These are phyloP conservation scores for Cutaneotrichosporon mucoides DNA, from an alignment of 1,284 basidiomycete species.

Conservation along the genomic window DNA sequence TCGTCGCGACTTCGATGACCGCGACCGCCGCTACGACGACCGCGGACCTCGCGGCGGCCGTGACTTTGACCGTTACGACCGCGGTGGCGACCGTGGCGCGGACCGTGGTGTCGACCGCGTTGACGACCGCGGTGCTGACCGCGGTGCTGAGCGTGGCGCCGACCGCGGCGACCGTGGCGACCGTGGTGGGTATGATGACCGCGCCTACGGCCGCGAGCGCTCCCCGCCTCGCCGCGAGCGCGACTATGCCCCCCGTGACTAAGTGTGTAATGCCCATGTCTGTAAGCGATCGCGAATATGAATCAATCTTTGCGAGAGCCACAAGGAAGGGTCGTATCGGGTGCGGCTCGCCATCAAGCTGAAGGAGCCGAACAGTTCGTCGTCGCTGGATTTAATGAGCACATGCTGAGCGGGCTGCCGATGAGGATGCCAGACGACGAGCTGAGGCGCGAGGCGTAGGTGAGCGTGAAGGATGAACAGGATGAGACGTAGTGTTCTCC, in stretches of 20 bases:
- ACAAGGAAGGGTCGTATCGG: too few species aligned
- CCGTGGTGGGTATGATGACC: constrained; percentile 10
- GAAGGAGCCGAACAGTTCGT: too few species aligned
- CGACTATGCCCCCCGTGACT: constrained; percentile 7
- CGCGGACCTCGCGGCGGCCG: constrained; percentile 7
- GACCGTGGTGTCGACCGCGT: constrained; percentile 19
- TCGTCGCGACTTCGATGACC: constrained; percentile 23
- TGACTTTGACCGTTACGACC: constrained; percentile 21
- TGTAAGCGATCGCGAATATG: too few species aligned
- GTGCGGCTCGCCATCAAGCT: too few species aligned
- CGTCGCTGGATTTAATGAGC: too few species aligned
- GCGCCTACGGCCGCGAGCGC: constrained; percentile 16
- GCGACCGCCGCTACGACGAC: constrained; percentile 9
- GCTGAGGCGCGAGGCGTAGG: too few species aligned
- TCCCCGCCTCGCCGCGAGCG: constrained; percentile 19
- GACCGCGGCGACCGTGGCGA: constrained; percentile 13
- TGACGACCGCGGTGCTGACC: constrained; percentile 3
- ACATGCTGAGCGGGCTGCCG: too few species aligned
- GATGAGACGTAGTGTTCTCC: too few species aligned
- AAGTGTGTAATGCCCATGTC: neutral
- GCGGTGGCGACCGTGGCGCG: neutral
- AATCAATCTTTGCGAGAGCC: too few species aligned
- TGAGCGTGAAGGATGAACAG: too few species aligned
- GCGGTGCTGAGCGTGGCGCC: constrained; percentile 10
- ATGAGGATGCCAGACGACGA: too few species aligned